Base-by-base conservation (phyloP, 768 basidiomycete genomes). In the Cantharellus cinnabarinus region DNA sequence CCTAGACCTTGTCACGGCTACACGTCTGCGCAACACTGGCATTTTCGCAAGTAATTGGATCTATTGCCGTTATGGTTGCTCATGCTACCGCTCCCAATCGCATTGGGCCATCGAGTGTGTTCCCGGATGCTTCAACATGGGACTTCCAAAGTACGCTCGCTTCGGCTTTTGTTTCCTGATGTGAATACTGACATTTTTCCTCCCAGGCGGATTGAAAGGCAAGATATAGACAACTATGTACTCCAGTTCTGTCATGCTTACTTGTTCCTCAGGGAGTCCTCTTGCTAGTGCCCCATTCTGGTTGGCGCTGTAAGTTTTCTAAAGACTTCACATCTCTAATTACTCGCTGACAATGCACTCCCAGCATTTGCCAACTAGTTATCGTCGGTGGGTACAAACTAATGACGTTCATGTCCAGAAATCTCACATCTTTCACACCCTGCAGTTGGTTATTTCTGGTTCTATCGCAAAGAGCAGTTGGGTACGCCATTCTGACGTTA, bases 381-480 rank as follows among this genome's bases (percentile, higher is more conserved):
- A 89, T 94, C 66, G 88, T 93, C 60, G 70, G 44, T 48, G 44
- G 29, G 44, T 10, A 48, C 10, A 10, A 29, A 29, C 20, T 29
- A 29, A 29, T 29, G 20, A 29, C 20, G 20, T 29, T 29, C 20
- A 29, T 29, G 20, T 29, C 20, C 20, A 29, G 20, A 29, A 29
- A 29, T 29, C 44, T 48, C 10, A 48, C 44, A 29, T 29, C 44
- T 48, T 10, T 48, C 44, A 10, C 44, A 48, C 29, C 44, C 10
- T 48, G 29, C 29, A 48, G 29, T 82, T 61, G 90, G 90, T 29
- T 94, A 94, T 73, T 90, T 91, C 75, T 87, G 87, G 87, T 93
- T 94, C 79, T 94, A 93, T 71, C 81, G 90, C 70, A 90, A 89
- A 72, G 90, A 94, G 71, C 90, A 94, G 69, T 78, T 94, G 34